Evolutionary conservation across 75 land plant genomes (phyloP).

Genomic region (Selaginella tamariscina): DNA sequence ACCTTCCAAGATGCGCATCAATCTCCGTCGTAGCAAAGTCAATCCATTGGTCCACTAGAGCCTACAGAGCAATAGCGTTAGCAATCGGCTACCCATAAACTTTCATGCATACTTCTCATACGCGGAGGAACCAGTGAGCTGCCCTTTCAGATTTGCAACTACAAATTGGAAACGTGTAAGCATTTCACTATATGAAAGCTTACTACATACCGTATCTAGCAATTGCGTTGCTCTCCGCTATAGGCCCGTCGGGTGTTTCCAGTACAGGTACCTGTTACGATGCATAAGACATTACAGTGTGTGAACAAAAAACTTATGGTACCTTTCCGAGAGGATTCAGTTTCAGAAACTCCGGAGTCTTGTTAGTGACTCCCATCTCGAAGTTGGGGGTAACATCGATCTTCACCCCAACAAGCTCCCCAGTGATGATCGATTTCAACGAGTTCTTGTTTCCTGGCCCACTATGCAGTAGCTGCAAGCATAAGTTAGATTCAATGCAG

Average conservation of each 20-base stretch:
- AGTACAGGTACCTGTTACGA: constrained; percentile 62
- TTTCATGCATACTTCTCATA: constrained; percentile 44
- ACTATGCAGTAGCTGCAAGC: constrained; percentile 47
- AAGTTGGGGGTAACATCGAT: constrained; percentile 46
- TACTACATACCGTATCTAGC: constrained; percentile 63
- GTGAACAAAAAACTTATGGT: not conserved
- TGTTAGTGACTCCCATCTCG: constrained; percentile 78
- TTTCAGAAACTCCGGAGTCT: constrained; percentile 70
- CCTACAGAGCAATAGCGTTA: constrained; percentile 32
- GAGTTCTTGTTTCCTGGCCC: constrained; percentile 53
- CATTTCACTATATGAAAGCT: not conserved
- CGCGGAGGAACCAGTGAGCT: constrained; percentile 52
- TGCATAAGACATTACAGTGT: not conserved
- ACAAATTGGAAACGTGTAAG: constrained; percentile 11
- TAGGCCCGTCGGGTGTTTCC: constrained; percentile 82
- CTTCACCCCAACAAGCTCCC: constrained; percentile 61
- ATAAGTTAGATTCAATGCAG: not conserved
- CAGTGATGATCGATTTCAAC: constrained; percentile 64
- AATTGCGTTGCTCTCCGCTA: constrained; percentile 93
- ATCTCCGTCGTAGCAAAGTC: constrained; percentile 69
- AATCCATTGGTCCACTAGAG: constrained; percentile 79
- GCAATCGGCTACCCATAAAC: not conserved
- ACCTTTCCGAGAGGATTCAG: constrained; percentile 98
- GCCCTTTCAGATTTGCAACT: constrained; percentile 56
- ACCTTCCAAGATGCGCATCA: constrained; percentile 34